These are phyloP conservation scores for Musa itinerans DNA, from an alignment of 176 grass and related monocot species.

Conservation along the genomic window DNA sequence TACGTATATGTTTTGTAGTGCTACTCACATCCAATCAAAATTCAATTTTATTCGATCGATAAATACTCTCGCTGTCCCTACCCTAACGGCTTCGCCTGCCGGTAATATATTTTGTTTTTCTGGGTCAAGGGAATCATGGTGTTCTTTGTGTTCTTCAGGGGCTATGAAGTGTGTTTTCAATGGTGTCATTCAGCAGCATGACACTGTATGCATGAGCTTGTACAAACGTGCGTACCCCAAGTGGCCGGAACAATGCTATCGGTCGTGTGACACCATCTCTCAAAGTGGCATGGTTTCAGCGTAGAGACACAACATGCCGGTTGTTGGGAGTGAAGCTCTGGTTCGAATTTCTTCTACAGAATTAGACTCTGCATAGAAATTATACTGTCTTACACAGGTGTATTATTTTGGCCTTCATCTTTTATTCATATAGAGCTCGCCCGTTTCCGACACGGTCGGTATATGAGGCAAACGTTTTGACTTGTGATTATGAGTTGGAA, in stretches of 20 bases:
- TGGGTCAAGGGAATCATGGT: neutral
- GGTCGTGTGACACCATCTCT: neutral
- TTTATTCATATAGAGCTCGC: too few relatives aligned
- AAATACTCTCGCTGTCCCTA: neutral
- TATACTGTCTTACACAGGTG: too few relatives aligned
- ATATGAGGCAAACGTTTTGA: too few relatives aligned
- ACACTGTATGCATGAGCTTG: conserved; percentile 87
- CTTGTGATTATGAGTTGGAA: too few relatives aligned
- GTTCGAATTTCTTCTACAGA: neutral
- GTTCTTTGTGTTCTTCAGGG: conserved; percentile 27
- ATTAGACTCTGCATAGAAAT: neutral
- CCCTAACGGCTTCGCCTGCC: neutral
- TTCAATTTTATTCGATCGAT: too few relatives aligned
- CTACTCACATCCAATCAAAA: too few relatives aligned
- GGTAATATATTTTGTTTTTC: neutral
- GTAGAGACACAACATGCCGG: neutral
- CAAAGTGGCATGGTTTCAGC: neutral
- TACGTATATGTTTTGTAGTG: conserved; percentile 18
- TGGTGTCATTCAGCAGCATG: conserved; percentile 75
- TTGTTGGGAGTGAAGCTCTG: neutral
- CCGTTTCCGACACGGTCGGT: too few relatives aligned
- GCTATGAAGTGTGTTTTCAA: conserved; percentile 94
- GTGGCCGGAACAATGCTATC: conserved; percentile 73
- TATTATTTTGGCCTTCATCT: too few relatives aligned
- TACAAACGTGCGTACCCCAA: conserved; percentile 83